A percentile compares a stretch with the other conserved stretches of the same genome.
phyloP scores from a whole-genome alignment of 768 basidiomycete genomes.

The Phlebiopsis flavidoalba region DNA sequence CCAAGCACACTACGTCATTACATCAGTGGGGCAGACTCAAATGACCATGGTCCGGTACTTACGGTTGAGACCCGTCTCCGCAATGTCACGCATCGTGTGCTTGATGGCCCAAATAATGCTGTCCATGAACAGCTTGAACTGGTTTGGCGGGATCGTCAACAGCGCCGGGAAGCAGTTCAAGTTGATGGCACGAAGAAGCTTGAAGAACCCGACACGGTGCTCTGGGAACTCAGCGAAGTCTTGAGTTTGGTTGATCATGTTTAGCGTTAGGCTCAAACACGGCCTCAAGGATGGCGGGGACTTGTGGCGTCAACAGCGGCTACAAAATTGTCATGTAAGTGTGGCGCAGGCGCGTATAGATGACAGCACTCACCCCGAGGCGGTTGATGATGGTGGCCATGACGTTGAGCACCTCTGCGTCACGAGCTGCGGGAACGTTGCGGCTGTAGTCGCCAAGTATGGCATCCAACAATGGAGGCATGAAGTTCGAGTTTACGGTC shows the following conservation, averaged over 20 bases:
- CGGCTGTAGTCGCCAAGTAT: conserved; percentile 96
- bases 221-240: conserved; percentile 99
- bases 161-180: conserved; percentile 92
- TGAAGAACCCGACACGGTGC: conserved; percentile 96
- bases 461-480: conserved; percentile 92
- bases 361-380: conserved; percentile 66
- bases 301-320: conserved; percentile 86
- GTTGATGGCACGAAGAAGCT: conserved; percentile 89
- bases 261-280: conserved; percentile 95
- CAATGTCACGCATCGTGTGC: conserved; percentile 98
- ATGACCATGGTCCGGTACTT: conserved; percentile 19
- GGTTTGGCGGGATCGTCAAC: conserved; percentile 78
- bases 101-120: conserved; percentile 99
- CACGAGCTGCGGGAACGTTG: conserved; percentile 89
- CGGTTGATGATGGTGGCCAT: conserved; percentile 86
- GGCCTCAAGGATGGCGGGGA: conserved; percentile 91
- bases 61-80: conserved; percentile 84
- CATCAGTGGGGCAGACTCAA: conserved; percentile 1
- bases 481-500: conserved; percentile 84
- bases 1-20: conserved; percentile 65
- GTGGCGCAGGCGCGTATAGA: not conserved
- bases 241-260: conserved; percentile 98
- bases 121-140: conserved; percentile 98
- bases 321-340: conserved; percentile 28
- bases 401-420: conserved; percentile 95